phyloP scores from a whole-genome alignment of 176 grass and related monocot genomes.

The Carex littledalei region DNA sequence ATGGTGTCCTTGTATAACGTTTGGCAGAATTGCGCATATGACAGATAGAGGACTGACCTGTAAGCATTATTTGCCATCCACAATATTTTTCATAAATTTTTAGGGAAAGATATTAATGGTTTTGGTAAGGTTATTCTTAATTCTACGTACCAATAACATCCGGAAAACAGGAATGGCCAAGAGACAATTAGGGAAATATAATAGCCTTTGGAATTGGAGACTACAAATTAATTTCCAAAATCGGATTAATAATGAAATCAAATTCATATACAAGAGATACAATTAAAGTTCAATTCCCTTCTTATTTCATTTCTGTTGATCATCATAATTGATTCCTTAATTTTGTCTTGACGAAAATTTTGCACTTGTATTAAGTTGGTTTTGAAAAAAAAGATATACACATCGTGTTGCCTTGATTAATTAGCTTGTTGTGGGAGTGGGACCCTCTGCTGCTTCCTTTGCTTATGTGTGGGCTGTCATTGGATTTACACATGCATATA shows the following conservation, averaged over 20 bases:
- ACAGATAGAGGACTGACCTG: background rate
- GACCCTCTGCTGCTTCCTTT: background rate
- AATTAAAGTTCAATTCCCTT: background rate
- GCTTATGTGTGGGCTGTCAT: background rate
- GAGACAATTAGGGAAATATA: background rate
- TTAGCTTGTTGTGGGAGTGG: background rate
- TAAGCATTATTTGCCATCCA: background rate
- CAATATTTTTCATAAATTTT: background rate
- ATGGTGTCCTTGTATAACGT: slow-evolving; percentile 7
- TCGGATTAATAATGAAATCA: background rate
- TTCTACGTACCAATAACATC: background rate
- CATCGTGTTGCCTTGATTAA: background rate
- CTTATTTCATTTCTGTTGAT: background rate
- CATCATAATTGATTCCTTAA: background rate
- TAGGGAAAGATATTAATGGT: background rate
- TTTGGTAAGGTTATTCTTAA: background rate
- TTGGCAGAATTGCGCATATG: slow-evolving; percentile 17
- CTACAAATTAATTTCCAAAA: background rate
- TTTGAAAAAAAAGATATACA: background rate
- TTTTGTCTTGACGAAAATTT: background rate
- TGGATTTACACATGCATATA: slow-evolving; percentile 52
- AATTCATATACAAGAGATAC: background rate
- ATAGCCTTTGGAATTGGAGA: background rate
- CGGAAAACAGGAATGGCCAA: background rate
- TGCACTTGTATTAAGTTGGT: background rate